Evolutionary conservation across 2,329 filamentous ascomycete species (phyloP), one percentile per base, ranked within the genome.

Genomic region (Chaetomiaceae sp.): DNA sequence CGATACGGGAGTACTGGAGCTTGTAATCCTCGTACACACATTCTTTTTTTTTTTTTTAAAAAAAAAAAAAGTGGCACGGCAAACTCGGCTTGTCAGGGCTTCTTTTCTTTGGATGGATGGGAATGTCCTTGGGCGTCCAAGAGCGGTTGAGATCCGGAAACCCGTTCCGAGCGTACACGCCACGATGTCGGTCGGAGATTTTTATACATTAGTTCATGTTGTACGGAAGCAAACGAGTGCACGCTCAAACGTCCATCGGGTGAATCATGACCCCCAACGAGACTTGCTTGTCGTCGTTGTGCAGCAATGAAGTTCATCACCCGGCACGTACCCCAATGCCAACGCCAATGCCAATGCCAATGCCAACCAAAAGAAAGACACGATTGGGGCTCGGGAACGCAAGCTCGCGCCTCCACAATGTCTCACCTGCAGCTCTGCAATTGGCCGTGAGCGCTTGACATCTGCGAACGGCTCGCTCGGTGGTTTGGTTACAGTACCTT

Each of bases 181-280:
- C 48, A 23, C 48, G 11, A 29, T 44, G 48, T 36, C 25, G 13
- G 30, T 44, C 32, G 40, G 48, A 44, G 40, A 49, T 34, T 49
- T 49, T 49, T 14, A n/a, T 33, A 40, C 25, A 34, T 42, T 41
- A 27, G 29, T n/a, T 20, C 32, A 41, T 21, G 46, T 42, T 33
- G 37, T 42, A 36, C 40, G 5, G 20, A 29, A 30, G 30, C 32
- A 37, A 43, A 32, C 32, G 18, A 33, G 27, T 21, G 21, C 21
- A 25, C 21, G 21, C 33, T 30, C 45, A 36, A 36, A 21, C n/a
- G n/a, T 38, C 27, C 25, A 13, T 23, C 34, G 25, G 45, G 25
- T 25, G 25, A 25, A 41, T 20, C 34, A 41, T 16, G 13, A n/a
- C n/a, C n/a, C n/a, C n/a, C 36, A 11, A 20, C 21, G 25, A 16